Base-by-base conservation (phyloP, 768 basidiomycete genomes). In the Amanita jacksonii region DNA sequence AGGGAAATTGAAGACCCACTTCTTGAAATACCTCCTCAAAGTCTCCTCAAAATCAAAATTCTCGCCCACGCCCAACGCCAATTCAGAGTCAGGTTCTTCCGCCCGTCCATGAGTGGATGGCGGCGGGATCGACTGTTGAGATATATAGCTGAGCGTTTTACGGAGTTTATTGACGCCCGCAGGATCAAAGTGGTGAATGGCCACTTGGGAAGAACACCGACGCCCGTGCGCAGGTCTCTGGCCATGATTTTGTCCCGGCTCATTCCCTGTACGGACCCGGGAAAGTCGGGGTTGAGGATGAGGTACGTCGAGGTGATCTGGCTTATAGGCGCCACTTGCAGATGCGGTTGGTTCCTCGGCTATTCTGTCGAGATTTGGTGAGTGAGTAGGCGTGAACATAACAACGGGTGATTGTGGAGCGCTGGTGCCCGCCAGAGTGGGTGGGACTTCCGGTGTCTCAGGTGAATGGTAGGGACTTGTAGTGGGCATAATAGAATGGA, bases 131-230 rank as follows among this genome's bases (percentile, higher is more conserved):
- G 35, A 28, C 30, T 5, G 47, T 38, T 36, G 55, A 54, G 16
- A 32, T 45, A 61, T 54, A 8, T 49, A 57, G 18, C 57, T 66
- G 45, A 75, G 48, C 3, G 60, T 65, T 49, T 58, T 55, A 8
- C 59, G 59, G 4, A 78, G 62, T 35, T 63, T 50, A 3, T 51
- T 54, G 27, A 76, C 68, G 7, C 77, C 79, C 15, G 52, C 51
- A 1, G 70, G 75, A 55, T 81, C 77, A 51, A 81, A 79, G 50
- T 67, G 68, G 36, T 69, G 72, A 15, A 74, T 45, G 19, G 63
- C 57, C 3, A 74, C 68, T 44, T 54, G 63, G 38, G 63, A 69
- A 0, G 40, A 37, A 34, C 47, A 41, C 4, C 47, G 13, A 12
- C 12, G 40, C 1, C 35, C 31, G 10, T 12, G 1, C 12, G 5